Evolutionary conservation across 768 basidiomycete species (phyloP), one percentile per base, ranked within the genome.

Genomic region (Kwoniella dendrophila): DNA sequence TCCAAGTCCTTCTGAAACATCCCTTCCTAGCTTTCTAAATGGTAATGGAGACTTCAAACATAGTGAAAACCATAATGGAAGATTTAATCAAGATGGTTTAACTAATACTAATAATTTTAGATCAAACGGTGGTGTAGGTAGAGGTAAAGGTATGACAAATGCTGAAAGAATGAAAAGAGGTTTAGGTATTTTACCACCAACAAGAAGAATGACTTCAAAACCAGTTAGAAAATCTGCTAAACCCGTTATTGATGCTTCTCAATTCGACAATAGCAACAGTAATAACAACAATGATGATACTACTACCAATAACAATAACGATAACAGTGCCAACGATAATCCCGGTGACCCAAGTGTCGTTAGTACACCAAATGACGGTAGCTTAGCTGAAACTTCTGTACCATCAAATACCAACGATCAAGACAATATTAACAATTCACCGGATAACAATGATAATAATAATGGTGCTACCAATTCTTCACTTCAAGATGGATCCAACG

Each of bases 101-200:
- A 16, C 27, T 14, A 22, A 30, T 11, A 32, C 30, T 10, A 20
- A 22, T 36, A 26, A 36, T n/a, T 7, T 36, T 33, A 12, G 51
- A 27, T 12, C 22, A 16, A 27, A n/a, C 32, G 34, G 38, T 27
- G 59, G 59, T 33, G 34, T 59, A 14, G 59, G 51, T 18, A 34
- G 50, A 41, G 53, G 50, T 18, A 52, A 60, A 47, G 59, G 59
- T 2, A 34, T 62, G 52, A 72, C 71, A 22, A 72, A 72, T 60
- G 71, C 63, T 12, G 65, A 72, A 29, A 38, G 71, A 29, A 47
- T 72, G 27, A 60, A 62, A 29, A 49, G 58, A 32, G 71, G 71
- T 50, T 36, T 72, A 12, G 62, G 63, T 24, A 68, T 68, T 8
- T 50, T 69, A n/a, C 65, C 71, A 5, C 71, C 71, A 30, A 72